Conservation (phyloP, 257 asterid genomes). For the Avicennia marina region DNA sequence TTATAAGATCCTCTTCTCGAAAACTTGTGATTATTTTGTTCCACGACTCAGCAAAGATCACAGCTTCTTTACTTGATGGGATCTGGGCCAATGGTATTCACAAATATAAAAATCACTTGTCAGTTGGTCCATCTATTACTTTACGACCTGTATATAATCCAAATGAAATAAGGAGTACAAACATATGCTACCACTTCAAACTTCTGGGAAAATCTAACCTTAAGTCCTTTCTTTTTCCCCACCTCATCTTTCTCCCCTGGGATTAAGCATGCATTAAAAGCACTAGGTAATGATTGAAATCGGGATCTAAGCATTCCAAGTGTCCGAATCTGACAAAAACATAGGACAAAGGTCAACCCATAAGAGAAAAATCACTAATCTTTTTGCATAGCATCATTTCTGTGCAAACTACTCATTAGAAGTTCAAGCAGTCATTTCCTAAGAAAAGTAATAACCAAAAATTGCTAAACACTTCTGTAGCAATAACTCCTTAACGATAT, state of each 20-base stretch:
- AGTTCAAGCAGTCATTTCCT: not conserved
- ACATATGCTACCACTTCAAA: slow-evolving; percentile 44
- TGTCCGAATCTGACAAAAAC: slow-evolving; percentile 64
- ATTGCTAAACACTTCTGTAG: too few species aligned
- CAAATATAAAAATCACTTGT: not conserved
- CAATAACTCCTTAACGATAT: too few species aligned
- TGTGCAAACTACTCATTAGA: not conserved
- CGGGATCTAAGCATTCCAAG: slow-evolving; percentile 87
- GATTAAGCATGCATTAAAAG: slow-evolving; percentile 75
- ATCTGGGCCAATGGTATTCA: slow-evolving; percentile 35
- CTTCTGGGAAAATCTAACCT: slow-evolving; percentile 60
- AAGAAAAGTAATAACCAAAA: too few species aligned
- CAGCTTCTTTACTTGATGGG: slow-evolving; percentile 73
- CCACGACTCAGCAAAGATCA: slow-evolving; percentile 82
- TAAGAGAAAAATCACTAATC: slow-evolving; percentile 1
- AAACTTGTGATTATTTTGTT: slow-evolving; percentile 83
- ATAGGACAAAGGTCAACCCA: not conserved
- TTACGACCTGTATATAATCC: not conserved
- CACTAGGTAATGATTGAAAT: slow-evolving; percentile 82
- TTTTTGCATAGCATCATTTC: not conserved
- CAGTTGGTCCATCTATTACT: not conserved
- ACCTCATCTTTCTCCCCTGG: slow-evolving; percentile 64
- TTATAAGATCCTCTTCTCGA: slow-evolving; percentile 97
- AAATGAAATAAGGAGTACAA: not conserved
- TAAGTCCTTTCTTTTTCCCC: slow-evolving; percentile 62